phyloP scores from a whole-genome alignment of 1,284 basidiomycete species.

The Marasmius fiardii region DNA sequence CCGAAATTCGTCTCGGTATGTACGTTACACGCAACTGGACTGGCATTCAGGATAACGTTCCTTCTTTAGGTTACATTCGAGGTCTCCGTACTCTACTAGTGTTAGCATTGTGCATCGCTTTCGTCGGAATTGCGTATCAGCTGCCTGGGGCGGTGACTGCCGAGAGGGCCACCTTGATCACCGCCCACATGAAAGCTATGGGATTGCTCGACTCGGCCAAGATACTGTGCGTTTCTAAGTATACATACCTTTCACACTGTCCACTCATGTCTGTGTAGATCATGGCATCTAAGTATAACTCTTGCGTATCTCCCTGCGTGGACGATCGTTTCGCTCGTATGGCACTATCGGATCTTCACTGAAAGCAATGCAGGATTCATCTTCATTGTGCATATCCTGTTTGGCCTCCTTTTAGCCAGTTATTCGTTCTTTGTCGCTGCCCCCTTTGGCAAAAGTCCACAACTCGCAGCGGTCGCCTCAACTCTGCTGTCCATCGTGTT shows the following conservation, averaged over 20 bases:
- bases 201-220: constrained; percentile 66
- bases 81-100: constrained; percentile 61
- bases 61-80: constrained; percentile 52
- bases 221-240: constrained; percentile 47
- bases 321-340: constrained; percentile 60
- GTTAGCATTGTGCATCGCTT: constrained; percentile 60
- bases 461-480: constrained; percentile 66
- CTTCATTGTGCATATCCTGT: constrained; percentile 52
- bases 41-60: constrained; percentile 1
- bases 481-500: constrained; percentile 66
- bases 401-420: constrained; percentile 64
- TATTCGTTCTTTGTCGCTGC: constrained; percentile 69
- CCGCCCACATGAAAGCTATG: constrained; percentile 72
- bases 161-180: constrained; percentile 59
- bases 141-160: constrained; percentile 63
- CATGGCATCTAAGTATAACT: constrained; percentile 56
- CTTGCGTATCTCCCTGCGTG: constrained; percentile 62
- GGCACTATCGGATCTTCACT: constrained; percentile 64
- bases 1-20: constrained; percentile 53
- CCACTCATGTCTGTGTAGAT: constrained; percentile 35
- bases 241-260: neutral
- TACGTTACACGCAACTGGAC: constrained; percentile 17
- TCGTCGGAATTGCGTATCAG: constrained; percentile 69
- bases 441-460: constrained; percentile 70
- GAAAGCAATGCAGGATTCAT: constrained; percentile 59